Evolutionary conservation across 495 filamentous ascomycete species (phyloP).

Genomic region (Xylaria telfairii): DNA sequence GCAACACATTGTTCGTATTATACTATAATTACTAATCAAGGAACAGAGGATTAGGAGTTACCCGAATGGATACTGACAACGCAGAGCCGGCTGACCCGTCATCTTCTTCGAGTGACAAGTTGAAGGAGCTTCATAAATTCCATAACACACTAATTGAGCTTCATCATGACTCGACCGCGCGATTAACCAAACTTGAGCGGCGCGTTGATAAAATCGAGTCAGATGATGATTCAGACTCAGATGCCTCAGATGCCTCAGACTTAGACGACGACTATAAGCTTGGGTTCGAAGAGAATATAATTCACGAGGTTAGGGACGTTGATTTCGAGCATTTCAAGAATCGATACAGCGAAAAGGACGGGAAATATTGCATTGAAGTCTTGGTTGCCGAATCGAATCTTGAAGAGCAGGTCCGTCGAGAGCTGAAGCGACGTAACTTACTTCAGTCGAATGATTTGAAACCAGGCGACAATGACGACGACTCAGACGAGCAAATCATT

Average conservation of each 20-base stretch:
- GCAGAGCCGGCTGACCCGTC: background rate
- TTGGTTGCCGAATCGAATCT: conserved; percentile 14
- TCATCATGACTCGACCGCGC: background rate
- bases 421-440: background rate
- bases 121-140: background rate
- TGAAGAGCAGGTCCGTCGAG: background rate
- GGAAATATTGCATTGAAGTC: conserved; percentile 31
- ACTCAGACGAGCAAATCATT: background rate
- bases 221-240: background rate
- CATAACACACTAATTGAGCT: background rate
- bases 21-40: background rate
- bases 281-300: background rate
- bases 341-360: conserved; percentile 24
- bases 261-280: background rate
- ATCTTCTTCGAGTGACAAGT: background rate
- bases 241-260: background rate
- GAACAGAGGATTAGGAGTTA: too few relatives aligned
- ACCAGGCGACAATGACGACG: background rate
- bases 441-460: background rate
- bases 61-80: background rate
- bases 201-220: background rate
- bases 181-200: background rate
- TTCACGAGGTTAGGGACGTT: conserved; percentile 5
- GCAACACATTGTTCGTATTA: background rate
- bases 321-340: conserved; percentile 37